These are phyloP conservation scores for Rosa persica DNA, from an alignment of 306 rosid genomes.

Conservation along the genomic window DNA sequence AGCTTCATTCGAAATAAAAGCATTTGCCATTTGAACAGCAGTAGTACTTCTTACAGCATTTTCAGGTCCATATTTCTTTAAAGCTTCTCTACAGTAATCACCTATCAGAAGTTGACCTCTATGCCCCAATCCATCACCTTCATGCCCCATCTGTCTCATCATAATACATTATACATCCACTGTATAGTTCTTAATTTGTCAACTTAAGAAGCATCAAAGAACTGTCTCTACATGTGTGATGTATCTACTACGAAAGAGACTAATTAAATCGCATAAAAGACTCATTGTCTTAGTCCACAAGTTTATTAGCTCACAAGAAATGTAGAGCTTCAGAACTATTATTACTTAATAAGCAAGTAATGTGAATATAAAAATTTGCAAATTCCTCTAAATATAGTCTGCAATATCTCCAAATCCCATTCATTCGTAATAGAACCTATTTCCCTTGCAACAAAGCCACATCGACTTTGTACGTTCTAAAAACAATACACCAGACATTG, in stretches of 20 bases:
- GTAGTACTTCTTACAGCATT: not conserved
- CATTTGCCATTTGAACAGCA: not conserved
- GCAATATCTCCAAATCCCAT: not conserved
- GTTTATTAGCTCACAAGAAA: not conserved
- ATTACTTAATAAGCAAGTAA: not conserved
- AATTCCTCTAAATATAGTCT: not conserved
- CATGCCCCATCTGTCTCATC: not conserved
- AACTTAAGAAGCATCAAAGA: slow-evolving; percentile 1
- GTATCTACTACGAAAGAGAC: not conserved
- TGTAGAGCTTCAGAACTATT: not conserved
- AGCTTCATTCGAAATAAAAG: slow-evolving; percentile 2
- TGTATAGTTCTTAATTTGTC: not conserved
- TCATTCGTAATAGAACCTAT: not conserved
- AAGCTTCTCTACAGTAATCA: not conserved
- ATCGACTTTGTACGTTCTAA: not conserved
- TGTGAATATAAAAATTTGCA: not conserved
- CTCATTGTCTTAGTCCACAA: not conserved
- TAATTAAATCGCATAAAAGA: not conserved
- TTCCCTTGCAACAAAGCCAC: not conserved
- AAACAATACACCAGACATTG: not conserved
- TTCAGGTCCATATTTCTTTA: not conserved
- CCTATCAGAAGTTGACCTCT: not conserved
- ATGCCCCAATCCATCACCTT: not conserved
- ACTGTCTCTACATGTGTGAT: not conserved
- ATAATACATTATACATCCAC: not conserved